phyloP scores from a whole-genome alignment of 495 filamentous ascomycete genomes.

The Sabuloglossum arenarium region DNA sequence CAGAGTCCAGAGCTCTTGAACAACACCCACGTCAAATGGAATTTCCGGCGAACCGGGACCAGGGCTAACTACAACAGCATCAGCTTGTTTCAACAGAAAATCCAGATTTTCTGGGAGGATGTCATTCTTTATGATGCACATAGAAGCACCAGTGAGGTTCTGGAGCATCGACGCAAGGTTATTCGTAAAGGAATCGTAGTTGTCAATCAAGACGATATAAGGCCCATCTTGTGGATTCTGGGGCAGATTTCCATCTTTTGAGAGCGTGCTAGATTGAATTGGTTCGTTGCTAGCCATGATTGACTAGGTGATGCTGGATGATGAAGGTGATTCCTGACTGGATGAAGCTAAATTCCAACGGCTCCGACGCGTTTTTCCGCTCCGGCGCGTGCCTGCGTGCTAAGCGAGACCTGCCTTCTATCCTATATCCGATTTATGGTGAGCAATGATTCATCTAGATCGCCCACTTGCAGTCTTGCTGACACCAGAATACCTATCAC shows the following conservation, averaged over 20 bases:
- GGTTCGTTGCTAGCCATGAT: neutral
- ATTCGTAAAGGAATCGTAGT: constrained; percentile 89
- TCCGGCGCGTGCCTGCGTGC: too few species aligned
- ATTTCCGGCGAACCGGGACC: constrained; percentile 40
- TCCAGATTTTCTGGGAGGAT: constrained; percentile 19
- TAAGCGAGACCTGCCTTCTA: too few species aligned
- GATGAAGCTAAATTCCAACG: neutral
- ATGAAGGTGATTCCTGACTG: neutral
- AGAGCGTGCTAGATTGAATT: neutral
- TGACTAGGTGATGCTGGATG: neutral
- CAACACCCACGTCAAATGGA: constrained; percentile 56
- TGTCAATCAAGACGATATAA: constrained; percentile 62
- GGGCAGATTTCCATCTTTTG: neutral
- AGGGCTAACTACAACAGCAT: constrained; percentile 62
- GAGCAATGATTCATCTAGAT: too few species aligned
- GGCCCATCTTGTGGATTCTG: neutral
- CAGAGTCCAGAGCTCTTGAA: constrained; percentile 56
- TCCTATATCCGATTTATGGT: constrained; percentile 4
- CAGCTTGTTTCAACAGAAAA: constrained; percentile 36
- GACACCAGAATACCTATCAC: too few species aligned
- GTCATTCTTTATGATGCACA: constrained; percentile 57
- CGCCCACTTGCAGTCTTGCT: too few species aligned
- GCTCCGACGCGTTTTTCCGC: neutral
- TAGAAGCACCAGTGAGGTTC: constrained; percentile 37
- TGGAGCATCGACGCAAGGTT: constrained; percentile 70